A percentile compares a stretch with the other conserved stretches of the same genome.
These are phyloP conservation scores for Pyrenochaeta sp. DNA, from an alignment of 2,329 filamentous ascomycete genomes.

Conservation along the genomic window DNA sequence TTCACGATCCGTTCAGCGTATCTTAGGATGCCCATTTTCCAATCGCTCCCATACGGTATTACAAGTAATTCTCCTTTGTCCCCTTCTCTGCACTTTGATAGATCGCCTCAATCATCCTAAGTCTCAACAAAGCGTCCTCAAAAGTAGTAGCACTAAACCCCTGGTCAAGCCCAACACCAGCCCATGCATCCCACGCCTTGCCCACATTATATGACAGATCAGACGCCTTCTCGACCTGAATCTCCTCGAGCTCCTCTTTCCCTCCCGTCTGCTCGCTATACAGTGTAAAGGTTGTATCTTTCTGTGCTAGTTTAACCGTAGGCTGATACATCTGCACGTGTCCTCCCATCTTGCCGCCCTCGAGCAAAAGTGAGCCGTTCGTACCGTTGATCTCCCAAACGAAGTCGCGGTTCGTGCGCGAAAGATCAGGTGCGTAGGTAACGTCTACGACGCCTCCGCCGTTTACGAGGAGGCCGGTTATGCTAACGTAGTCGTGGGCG, in stretches of 20 bases:
- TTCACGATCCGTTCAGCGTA: neutral
- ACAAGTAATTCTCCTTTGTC: slow-evolving; percentile 41
- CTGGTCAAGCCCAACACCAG: slow-evolving; percentile 41
- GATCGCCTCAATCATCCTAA: slow-evolving; percentile 49
- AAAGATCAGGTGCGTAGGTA: slow-evolving; percentile 29
- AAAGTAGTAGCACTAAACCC: slow-evolving; percentile 40
- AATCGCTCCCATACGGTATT: neutral
- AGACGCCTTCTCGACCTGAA: slow-evolving; percentile 61
- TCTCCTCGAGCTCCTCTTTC: slow-evolving; percentile 34
- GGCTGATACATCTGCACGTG: slow-evolving; percentile 57
- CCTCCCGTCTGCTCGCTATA: neutral
- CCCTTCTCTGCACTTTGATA: slow-evolving; percentile 44
- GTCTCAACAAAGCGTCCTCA: slow-evolving; percentile 45
- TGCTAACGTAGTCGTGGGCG: slow-evolving; percentile 38
- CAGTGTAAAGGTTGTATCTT: slow-evolving; percentile 14
- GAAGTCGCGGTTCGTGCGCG: slow-evolving; percentile 37
- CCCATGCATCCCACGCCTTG: slow-evolving; percentile 65
- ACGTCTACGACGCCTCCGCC: slow-evolving; percentile 37
- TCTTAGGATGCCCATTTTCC: neutral
- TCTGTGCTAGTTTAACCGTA: slow-evolving; percentile 42
- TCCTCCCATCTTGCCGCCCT: slow-evolving; percentile 29
- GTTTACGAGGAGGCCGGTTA: slow-evolving; percentile 29
- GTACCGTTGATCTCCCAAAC: slow-evolving; percentile 51
- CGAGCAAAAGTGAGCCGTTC: slow-evolving; percentile 44
- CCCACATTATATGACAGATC: slow-evolving; percentile 62